Base-by-base conservation (phyloP, 1,284 basidiomycete genomes). In the Thelephora terrestris region DNA sequence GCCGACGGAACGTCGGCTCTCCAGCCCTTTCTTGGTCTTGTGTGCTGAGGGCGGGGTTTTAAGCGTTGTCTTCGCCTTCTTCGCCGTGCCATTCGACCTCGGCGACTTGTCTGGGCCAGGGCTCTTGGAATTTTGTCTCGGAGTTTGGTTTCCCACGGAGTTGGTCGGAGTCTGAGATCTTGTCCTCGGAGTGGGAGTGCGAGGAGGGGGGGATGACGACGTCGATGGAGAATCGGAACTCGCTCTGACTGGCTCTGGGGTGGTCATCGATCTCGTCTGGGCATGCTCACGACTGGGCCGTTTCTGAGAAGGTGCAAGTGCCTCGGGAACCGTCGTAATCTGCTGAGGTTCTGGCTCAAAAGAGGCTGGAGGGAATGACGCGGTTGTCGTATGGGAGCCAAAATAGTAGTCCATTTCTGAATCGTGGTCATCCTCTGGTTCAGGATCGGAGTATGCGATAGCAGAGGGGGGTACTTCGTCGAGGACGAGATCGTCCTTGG, bases 381-480 rank as follows among this genome's bases (percentile, higher is more conserved):
- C 20, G 4, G 18, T n/a, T 32, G 29, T 32, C 14, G 29, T 32
- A 10, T 45, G 40, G 39, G 39, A 42, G 4, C 21, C 12, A 18
- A 42, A 42, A 20, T 42, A 42, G 16, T 42, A 42, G 34, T 58
- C 58, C n/a, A 54, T 55, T 23, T 63, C 58, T 17, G 55, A 49
- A 20, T 52, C 35, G 18, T 55, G 47, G 23, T 59, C 61, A n/a
- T 47, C 46, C 20, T 59, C 59, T 24, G 48, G 50, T n/a, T 63
- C 64, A 48, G 62, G 55, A 21, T 60, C 55, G 46, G 64, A 61
- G 29, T 63, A 58, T 66, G 75, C 75, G 4, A 65, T 67, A 62
- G 85, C 85, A 17, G 83, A 85, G 46, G 75, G 65, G 5, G 85
- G 85, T 50, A 64, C 65, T 61, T 88, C 85, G 57, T 88, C 83